phyloP scores from a whole-genome alignment of 495 filamentous ascomycete genomes.

The Penicillium bovifimosum region DNA sequence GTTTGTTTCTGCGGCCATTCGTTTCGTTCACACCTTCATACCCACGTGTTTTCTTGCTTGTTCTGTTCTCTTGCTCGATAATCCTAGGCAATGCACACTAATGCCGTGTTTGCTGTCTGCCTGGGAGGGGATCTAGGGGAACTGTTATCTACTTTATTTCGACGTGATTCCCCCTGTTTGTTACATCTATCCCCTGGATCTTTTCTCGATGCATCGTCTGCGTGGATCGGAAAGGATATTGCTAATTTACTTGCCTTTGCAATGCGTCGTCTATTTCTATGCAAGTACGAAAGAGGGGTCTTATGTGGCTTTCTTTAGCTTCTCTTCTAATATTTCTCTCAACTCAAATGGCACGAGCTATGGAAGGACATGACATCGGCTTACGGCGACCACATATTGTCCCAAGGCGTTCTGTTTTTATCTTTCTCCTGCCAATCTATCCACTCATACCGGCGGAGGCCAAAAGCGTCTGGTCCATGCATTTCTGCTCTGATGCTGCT shows the following conservation, averaged over 20 bases:
- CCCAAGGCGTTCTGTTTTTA: constrained; percentile 11
- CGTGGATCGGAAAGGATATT: constrained; percentile 26
- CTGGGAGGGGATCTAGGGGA: not conserved
- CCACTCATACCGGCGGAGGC: constrained; percentile 3
- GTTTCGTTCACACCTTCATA: constrained; percentile 28
- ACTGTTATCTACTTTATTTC: constrained; percentile 15
- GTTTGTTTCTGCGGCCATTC: constrained; percentile 27
- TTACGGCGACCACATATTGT: constrained; percentile 6
- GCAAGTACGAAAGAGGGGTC: constrained; percentile 16
- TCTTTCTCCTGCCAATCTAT: not conserved
- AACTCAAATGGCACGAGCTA: constrained; percentile 18
- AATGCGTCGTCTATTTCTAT: constrained; percentile 13
- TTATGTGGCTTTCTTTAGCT: constrained; percentile 11
- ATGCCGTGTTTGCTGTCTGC: constrained; percentile 4
- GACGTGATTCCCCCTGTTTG: constrained; percentile 26
- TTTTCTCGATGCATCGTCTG: constrained; percentile 27
- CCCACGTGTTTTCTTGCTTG: constrained; percentile 20
- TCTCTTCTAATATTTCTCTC: constrained; percentile 13
- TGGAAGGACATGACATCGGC: constrained; percentile 17
- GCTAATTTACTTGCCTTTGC: constrained; percentile 19
- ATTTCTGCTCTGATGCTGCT: constrained; percentile 3
- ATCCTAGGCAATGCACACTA: constrained; percentile 7
- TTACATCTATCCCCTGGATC: constrained; percentile 17
- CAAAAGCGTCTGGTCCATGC: constrained; percentile 12
- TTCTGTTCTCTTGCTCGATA: constrained; percentile 10